Conservation (phyloP, 2,329 filamentous ascomycete genomes). For the Sclerotinia glacialis region DNA sequence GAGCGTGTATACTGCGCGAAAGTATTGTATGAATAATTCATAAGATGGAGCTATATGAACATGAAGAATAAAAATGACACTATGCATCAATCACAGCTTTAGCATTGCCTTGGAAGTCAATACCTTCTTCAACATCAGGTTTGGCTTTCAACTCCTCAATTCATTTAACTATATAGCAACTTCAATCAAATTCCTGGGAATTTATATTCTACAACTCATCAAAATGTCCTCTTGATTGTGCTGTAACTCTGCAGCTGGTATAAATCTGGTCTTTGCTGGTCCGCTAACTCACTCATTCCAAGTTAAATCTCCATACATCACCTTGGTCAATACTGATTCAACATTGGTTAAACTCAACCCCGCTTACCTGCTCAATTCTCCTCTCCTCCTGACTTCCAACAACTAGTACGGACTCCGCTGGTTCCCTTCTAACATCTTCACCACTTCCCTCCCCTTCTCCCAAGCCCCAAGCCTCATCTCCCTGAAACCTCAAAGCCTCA, state of each 20-base stretch:
- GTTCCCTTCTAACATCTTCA: background rate
- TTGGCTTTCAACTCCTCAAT: background rate
- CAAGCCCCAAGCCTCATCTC: slow-evolving; percentile 46
- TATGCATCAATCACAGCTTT: background rate
- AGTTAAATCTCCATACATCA: background rate
- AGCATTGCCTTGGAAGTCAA: background rate
- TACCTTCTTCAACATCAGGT: background rate
- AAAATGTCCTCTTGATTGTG: background rate
- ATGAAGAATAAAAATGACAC: slow-evolving; percentile 1
- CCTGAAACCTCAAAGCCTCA: slow-evolving; percentile 69
- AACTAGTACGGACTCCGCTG: background rate
- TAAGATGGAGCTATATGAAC: background rate
- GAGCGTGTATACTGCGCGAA: background rate
- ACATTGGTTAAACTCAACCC: background rate
- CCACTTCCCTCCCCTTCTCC: background rate
- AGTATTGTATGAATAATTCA: slow-evolving; percentile 7
- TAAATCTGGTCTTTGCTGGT: background rate
- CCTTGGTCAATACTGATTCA: background rate
- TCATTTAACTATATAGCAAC: background rate
- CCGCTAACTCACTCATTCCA: background rate
- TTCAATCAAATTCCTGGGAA: background rate
- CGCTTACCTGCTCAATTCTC: background rate
- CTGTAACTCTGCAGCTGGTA: background rate
- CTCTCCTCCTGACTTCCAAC: background rate
- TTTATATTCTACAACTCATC: background rate